phyloP scores from a whole-genome alignment of 805 yeast genomes.

The Lachancea meyersii region DNA sequence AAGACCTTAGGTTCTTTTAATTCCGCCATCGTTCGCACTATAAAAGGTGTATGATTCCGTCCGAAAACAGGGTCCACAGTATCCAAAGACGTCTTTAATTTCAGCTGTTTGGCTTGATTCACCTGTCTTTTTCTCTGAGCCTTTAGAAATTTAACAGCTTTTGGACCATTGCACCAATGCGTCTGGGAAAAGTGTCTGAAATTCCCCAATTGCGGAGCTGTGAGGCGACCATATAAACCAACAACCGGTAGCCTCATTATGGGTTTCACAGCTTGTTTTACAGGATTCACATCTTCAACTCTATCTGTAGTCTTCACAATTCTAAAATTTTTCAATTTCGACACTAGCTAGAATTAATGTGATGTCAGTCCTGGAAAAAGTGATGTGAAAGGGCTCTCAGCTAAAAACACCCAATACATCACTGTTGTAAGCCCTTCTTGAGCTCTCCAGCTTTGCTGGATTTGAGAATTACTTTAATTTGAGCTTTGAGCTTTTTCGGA shows the following conservation, averaged over 20 bases:
- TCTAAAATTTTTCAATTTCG: slow-evolving; percentile 8
- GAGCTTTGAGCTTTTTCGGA: neutral
- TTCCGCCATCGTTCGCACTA: slow-evolving; percentile 60
- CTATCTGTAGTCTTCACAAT: neutral
- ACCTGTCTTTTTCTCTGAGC: slow-evolving; percentile 32
- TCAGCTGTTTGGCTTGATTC: slow-evolving; percentile 32
- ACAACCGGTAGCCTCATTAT: slow-evolving; percentile 4
- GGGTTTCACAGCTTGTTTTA: neutral
- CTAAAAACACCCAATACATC: too few species aligned
- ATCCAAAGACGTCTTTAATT: slow-evolving; percentile 27
- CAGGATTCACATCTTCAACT: neutral
- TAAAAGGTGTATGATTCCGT: slow-evolving; percentile 54
- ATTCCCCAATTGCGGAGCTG: neutral
- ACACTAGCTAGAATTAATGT: neutral
- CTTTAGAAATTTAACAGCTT: slow-evolving; percentile 29
- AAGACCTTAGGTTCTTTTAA: slow-evolving; percentile 59
- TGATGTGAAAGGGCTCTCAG: neutral
- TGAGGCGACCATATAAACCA: slow-evolving; percentile 3
- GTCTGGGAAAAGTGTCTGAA: slow-evolving; percentile 13
- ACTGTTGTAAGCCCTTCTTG: too few species aligned
- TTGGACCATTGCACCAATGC: slow-evolving; percentile 14
- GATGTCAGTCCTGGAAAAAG: neutral
- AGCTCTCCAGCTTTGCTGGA: neutral
- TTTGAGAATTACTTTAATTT: neutral
- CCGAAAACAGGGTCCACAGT: slow-evolving; percentile 85